Conservation (phyloP, 208 protist species). For the Leishmania amazonensis region DNA sequence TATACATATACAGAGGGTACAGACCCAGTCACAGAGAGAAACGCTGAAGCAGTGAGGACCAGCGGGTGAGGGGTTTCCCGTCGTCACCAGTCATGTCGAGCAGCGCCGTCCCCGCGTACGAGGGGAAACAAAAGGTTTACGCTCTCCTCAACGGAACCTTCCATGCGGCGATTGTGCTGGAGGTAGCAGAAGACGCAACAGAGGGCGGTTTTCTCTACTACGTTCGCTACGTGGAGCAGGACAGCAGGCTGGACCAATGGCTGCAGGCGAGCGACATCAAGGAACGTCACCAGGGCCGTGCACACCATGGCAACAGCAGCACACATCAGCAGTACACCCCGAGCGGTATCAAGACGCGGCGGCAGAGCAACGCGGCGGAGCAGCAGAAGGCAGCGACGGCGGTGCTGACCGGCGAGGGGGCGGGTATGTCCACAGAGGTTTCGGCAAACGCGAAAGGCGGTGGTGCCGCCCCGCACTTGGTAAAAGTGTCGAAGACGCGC, state of each 20-base stretch:
- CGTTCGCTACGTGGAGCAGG: constrained; percentile 88
- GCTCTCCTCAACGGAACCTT: constrained; percentile 79
- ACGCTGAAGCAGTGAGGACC: neutral
- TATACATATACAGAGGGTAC: neutral
- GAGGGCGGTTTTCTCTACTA: constrained; percentile 75
- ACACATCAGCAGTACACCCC: constrained; percentile 27
- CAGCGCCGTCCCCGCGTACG: constrained; percentile 41
- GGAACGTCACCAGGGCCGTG: constrained; percentile 62
- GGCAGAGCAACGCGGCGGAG: constrained; percentile 45
- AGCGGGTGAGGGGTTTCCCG: neutral
- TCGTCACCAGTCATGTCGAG: constrained; percentile 14
- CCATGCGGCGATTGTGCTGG: constrained; percentile 72
- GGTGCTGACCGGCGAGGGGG: constrained; percentile 9
- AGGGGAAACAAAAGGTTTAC: constrained; percentile 84
- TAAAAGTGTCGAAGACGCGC: constrained; percentile 72
- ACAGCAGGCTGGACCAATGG: constrained; percentile 90
- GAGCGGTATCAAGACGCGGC: constrained; percentile 68
- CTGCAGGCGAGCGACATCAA: constrained; percentile 73
- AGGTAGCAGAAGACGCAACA: constrained; percentile 63
- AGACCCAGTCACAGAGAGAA: neutral
- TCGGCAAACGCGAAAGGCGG: constrained; percentile 58
- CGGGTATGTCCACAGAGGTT: neutral
- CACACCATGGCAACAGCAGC: constrained; percentile 35
- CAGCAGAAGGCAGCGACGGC: constrained; percentile 16
- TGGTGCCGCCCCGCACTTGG: constrained; percentile 37